A percentile compares a stretch with the other conserved stretches of the same genome.
These are phyloP conservation scores for Myrica gale DNA, from an alignment of 306 rosid species.

Conservation along the genomic window DNA sequence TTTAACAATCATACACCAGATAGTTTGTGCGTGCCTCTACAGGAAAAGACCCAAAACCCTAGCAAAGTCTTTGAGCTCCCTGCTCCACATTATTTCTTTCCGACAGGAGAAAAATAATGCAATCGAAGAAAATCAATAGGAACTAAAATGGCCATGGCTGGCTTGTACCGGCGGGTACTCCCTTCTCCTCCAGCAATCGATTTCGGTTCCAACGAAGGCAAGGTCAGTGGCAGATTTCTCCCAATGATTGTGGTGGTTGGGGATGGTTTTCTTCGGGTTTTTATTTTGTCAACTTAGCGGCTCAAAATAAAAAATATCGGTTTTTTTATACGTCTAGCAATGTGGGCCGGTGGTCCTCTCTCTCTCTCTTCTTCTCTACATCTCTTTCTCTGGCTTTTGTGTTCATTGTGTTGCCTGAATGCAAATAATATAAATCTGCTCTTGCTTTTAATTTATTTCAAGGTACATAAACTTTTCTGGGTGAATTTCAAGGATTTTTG, in stretches of 20 bases:
- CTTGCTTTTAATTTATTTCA: not conserved
- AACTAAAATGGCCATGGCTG: constrained; percentile 76
- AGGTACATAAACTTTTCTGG: not conserved
- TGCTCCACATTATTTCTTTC: too few species aligned
- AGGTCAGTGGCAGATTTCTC: constrained; percentile 39
- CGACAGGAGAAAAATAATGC: too few species aligned
- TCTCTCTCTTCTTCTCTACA: not conserved
- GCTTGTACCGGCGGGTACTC: constrained; percentile 74
- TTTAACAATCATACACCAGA: too few species aligned
- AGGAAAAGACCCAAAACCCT: not conserved
- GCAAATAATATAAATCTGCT: not conserved
- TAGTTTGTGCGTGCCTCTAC: too few species aligned
- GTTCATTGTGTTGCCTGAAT: not conserved
- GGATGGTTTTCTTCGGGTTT: too few species aligned
- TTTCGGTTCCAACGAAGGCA: constrained; percentile 76
- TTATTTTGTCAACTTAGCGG: not conserved
- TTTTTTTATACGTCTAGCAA: not conserved
- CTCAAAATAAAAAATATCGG: not conserved
- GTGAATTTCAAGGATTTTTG: not conserved
- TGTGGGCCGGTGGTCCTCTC: not conserved
- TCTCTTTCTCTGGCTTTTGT: not conserved
- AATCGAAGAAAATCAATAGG: too few species aligned
- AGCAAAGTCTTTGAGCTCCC: too few species aligned
- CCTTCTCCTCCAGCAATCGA: constrained; percentile 90
- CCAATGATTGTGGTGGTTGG: not conserved